Evolutionary conservation across 2,329 filamentous ascomycete species (phyloP), one percentile per base, ranked within the genome.

Genomic region (Fusarium odoratissimum): DNA sequence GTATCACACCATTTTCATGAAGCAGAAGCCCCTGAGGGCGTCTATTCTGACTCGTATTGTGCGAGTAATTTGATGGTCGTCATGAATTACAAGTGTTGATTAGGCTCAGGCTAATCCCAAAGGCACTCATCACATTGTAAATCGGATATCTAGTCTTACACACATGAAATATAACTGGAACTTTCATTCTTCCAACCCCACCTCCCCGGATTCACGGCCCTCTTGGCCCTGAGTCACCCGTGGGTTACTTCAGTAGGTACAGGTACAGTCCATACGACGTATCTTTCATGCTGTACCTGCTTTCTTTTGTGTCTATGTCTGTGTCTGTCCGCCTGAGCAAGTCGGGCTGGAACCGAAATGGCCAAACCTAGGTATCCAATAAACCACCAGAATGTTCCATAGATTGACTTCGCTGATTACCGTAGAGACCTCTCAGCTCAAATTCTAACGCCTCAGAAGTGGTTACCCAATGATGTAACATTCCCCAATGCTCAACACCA

Each of bases 391-490:
- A 35, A 38, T 38, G 10, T 21, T 21, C 35, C 33, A n/a, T 28
- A 8, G 23, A 54, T 40, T 54, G 49, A 30, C 33, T 28, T 40
- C 33, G 5, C 19, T n/a, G 19, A n/a, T 54, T 28, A 38, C 33
- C 13, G 23, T 30, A 38, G 28, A 40, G 19, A 25, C 35, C 14
- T 19, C 14, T 21, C n/a, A 41, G 23, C n/a, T 41, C 35, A 40
- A 49, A 28, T 16, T n/a, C 23, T 28, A 38, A 33, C 30, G 21
- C 51, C 28, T 41, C 40, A 44, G 42, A 28, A 41, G 28, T 38
- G 9, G 23, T 51, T 45, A 21, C 28, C 55, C 67, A 64, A 67
- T 73, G 49, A 71, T 68, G 58, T 58, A 58, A 64, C 44, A 60
- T 42, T 42, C 60, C 35, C 42, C 42, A 60, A 37, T 41, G 44